These are phyloP conservation scores for Coemansia sp. DNA, from an alignment of 192 early-diverging fungal species.

Conservation along the genomic window DNA sequence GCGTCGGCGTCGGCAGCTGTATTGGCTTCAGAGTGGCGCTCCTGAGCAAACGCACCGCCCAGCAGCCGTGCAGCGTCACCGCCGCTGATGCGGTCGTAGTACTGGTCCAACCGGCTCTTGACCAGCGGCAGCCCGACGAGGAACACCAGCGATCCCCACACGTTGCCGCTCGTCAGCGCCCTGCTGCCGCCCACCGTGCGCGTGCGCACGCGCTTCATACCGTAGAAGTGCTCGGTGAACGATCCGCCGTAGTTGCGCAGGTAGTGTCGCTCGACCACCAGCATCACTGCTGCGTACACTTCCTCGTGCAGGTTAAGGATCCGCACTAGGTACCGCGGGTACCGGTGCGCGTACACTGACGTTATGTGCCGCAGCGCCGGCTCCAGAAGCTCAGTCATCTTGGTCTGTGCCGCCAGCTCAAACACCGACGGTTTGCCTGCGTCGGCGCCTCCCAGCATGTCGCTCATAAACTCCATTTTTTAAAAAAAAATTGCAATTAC, in stretches of 20 bases:
- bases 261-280: slow-evolving; percentile 79
- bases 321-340: slow-evolving; percentile 76
- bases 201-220: slow-evolving; percentile 69
- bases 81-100: slow-evolving; percentile 60
- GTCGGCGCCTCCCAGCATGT: slow-evolving; percentile 68
- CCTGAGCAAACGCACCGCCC: slow-evolving; percentile 49
- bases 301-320: slow-evolving; percentile 82
- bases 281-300: slow-evolving; percentile 74
- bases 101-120: slow-evolving; percentile 69
- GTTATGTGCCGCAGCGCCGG: slow-evolving; percentile 83
- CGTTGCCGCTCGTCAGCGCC: slow-evolving; percentile 52
- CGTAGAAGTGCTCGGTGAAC: slow-evolving; percentile 94
- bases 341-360: slow-evolving; percentile 84
- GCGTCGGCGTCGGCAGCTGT: no score
- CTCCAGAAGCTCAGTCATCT: slow-evolving; percentile 76
- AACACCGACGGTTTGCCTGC: slow-evolving; percentile 82
- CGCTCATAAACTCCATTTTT: slow-evolving; percentile 86
- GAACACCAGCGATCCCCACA: slow-evolving; percentile 62
- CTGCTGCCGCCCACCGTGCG: slow-evolving; percentile 35
- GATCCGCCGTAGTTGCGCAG: slow-evolving; percentile 76
- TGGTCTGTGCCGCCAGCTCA: slow-evolving; percentile 84
- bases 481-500: neutral
- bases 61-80: slow-evolving; percentile 64
- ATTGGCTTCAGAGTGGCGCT: neutral
- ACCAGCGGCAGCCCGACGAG: slow-evolving; percentile 73